Evolutionary conservation across 2,329 filamentous ascomycete genomes (phyloP).

Genomic region (Arthroderma uncinatum): DNA sequence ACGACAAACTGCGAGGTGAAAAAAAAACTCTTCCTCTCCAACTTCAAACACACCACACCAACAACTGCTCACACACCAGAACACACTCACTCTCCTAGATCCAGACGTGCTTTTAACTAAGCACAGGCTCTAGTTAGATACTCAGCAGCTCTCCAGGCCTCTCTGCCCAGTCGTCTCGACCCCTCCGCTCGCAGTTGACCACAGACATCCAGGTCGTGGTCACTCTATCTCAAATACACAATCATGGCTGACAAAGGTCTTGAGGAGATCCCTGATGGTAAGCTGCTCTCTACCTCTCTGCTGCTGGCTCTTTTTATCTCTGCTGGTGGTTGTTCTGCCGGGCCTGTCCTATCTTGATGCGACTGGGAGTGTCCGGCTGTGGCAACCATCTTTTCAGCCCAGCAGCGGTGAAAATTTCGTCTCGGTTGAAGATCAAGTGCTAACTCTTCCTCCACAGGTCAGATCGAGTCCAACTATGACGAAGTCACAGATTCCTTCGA

Average conservation of each 20-base stretch:
- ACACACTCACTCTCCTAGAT: neutral
- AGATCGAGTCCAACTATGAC: conserved; percentile 99
- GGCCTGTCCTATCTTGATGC: neutral
- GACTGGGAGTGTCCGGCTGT: neutral
- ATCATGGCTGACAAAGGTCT: conserved; percentile 99
- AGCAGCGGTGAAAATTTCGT: conserved; percentile 1
- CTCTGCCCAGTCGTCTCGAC: conserved; percentile 5
- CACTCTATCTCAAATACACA: conserved; percentile 47
- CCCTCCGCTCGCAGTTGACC: conserved; percentile 41
- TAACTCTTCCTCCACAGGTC: conserved; percentile 48
- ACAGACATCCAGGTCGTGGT: conserved; percentile 67
- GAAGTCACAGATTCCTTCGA: conserved; percentile 99
- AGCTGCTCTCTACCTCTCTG: conserved; percentile 34
- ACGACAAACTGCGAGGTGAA: neutral
- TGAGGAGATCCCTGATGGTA: conserved; percentile 93
- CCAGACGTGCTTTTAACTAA: conserved; percentile 8
- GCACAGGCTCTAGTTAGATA: conserved; percentile 9
- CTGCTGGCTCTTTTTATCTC: neutral
- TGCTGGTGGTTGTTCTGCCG: neutral
- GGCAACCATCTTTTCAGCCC: neutral
- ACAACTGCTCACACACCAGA: neutral
- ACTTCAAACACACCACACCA: conserved; percentile 10
- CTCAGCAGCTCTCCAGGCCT: neutral
- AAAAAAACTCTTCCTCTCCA: conserved; percentile 9
- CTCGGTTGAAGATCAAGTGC: neutral